phyloP scores from a whole-genome alignment of 345 rosid genomes.

The Durio zibethinus region DNA sequence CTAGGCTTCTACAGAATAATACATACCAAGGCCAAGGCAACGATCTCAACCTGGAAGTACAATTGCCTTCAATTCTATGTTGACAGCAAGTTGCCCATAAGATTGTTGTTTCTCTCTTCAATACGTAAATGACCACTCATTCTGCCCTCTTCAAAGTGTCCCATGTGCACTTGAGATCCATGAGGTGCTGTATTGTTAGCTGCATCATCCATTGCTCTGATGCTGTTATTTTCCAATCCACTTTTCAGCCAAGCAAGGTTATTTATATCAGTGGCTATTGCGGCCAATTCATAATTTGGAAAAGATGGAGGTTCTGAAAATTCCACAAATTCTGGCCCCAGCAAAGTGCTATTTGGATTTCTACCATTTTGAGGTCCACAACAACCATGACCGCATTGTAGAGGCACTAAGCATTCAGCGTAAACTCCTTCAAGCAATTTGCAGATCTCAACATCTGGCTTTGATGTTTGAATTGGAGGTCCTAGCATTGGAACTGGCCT shows the following conservation, averaged over 20 bases:
- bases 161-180: constrained; percentile 26
- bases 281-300: constrained; percentile 72
- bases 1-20: background rate
- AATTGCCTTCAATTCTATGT: constrained; percentile 4
- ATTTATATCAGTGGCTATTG: constrained; percentile 75
- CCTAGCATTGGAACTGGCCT: constrained; percentile 35
- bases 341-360: constrained; percentile 36
- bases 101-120: constrained; percentile 37
- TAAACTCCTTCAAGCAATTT: constrained; percentile 54
- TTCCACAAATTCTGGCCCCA: constrained; percentile 81
- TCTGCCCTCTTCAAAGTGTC: constrained; percentile 30
- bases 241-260: constrained; percentile 82
- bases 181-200: constrained; percentile 33
- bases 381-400: constrained; percentile 63
- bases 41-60: background rate
- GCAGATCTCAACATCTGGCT: constrained; percentile 45
- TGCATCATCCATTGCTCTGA: constrained; percentile 41
- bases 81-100: constrained; percentile 18
- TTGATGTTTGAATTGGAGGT: constrained; percentile 39
- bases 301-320: constrained; percentile 51
- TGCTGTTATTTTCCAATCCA: constrained; percentile 60
- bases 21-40: background rate
- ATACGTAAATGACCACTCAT: constrained; percentile 29
- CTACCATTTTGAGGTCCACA: constrained; percentile 32
- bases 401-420: constrained; percentile 59